Evolutionary conservation across 164 flowering plant genomes (phyloP), one percentile per base, ranked within the genome.

Genomic region (Cinnamomum chago): DNA sequence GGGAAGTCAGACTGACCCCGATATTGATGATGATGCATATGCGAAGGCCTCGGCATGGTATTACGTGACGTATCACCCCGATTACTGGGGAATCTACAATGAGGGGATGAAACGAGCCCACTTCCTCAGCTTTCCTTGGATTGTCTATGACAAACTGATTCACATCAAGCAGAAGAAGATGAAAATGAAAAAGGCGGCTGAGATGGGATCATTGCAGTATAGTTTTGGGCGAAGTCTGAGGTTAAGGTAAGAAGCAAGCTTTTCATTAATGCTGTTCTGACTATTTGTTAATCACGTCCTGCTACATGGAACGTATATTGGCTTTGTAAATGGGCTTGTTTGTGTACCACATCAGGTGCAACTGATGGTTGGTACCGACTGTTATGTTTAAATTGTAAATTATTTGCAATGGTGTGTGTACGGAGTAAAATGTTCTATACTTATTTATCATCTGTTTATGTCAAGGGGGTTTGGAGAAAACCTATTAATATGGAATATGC

Each of bases 21-120:
- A 40, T 12, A 33, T 28, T 20, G 70, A 30, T 6, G 84, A 81
- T 22, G 83, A 88, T 71, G 58, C 68, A 4, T 76, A 77, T 77
- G 92, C 96, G 50, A 90, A 87, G 76, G 97, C 97, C 5, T 91
- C 97, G 0, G 97, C 97, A 51, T 92, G 97, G 95, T 92, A 94
- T 78, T 83, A 92, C 74, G 97, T 91, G 35, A 88, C 97, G 0
- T 91, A 92, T 73, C 95, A 92, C 80, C 90, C 82, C 0, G 24
- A 47, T 7, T 92, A 81, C 72, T 89, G 86, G 83, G 97, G 92
- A 30, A 17, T 51, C 71, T 89, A 85, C 84, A 87, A 88, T 27
- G 91, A 88, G 35, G 97, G 88, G 13, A n/a, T 80, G 86, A 78
- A 84, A 5, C 73, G 90, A 23, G 84, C 79, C 25, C 97, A 90